Evolutionary conservation across 1,284 basidiomycete species (phyloP), one percentile per base, ranked within the genome.

Genomic region (Neotropicomus parvogracilis): DNA sequence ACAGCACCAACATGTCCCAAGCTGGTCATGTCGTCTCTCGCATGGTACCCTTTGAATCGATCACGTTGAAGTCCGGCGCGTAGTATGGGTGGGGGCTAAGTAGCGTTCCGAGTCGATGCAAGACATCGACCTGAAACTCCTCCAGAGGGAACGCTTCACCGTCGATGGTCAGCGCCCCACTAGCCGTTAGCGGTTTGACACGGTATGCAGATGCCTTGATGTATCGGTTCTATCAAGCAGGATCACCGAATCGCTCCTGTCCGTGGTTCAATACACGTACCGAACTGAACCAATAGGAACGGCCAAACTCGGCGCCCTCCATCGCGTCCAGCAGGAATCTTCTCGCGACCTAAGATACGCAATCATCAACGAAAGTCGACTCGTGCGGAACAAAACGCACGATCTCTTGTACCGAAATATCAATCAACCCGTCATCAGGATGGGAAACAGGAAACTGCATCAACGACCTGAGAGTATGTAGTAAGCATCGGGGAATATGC

Each of bases 401-500:
- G 46, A 75, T 57, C 45, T 80, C 78, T 70, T 93, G 85, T 16
- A 83, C 72, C 31, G 80, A 79, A 17, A 95, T 67, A 62, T 97
- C 92, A 46, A 95, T 81, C 32, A 85, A 64, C 0, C 92, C 93
- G 59, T 92, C 86, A 42, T 88, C 82, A 0, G 87, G 81, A 32
- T 83, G 68, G 1, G 89, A 84, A 4, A 89, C 83, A 0, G 92
- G 92, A 67, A 93, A 95, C 45, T 92, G 85, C 84, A 93, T 88
- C 34, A 91, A 71, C 63, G 92, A 87, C 42, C 85, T 81, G 44
- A 42, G 26, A 14, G 35, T 10, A 28, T 28, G 35, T 27, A 46
- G 33, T 44, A 33, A 39, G 9, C 2, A 47, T 47, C 17, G 38
- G 13, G 36, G 21, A 44, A 14, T 47, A 33, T 2, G 7, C 28